These are phyloP conservation scores for Thielaviopsis punctulata DNA, from an alignment of 2,329 filamentous ascomycete species.

Conservation along the genomic window DNA sequence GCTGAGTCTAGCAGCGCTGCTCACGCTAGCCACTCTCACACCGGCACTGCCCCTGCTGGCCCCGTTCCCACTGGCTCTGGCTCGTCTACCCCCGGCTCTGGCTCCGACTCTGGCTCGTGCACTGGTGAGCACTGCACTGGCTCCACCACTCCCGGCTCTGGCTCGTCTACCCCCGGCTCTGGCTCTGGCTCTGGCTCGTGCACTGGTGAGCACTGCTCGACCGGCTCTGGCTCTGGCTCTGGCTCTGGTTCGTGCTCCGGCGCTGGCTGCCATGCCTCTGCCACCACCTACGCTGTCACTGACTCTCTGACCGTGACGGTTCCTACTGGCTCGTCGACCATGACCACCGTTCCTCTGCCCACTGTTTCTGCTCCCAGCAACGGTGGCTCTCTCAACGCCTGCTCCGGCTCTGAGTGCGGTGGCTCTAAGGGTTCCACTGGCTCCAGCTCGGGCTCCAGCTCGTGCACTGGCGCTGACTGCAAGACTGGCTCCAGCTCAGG, in stretches of 20 bases:
- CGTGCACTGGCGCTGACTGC: not conserved
- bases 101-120: not conserved
- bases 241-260: not conserved
- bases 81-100: too few species aligned
- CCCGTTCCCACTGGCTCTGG: not conserved
- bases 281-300: conserved; percentile 13
- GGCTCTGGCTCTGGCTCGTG: not conserved
- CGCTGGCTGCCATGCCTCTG: not conserved
- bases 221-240: not conserved
- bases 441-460: not conserved
- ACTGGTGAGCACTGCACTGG: not conserved
- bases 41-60: not conserved
- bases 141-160: too few species aligned
- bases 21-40: not conserved
- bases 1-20: not conserved
- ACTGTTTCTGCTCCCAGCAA: conserved; percentile 13
- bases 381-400: not conserved
- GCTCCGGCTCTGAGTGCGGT: not conserved
- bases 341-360: conserved; percentile 13
- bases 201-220: not conserved
- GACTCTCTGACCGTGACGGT: conserved; percentile 11
- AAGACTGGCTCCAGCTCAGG: not conserved
- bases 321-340: conserved; percentile 10
- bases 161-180: too few species aligned
- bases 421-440: not conserved